A percentile compares a stretch with the other conserved stretches of the same genome.
phyloP scores from a whole-genome alignment of 148 eudicot genomes.

The Silene conica region DNA sequence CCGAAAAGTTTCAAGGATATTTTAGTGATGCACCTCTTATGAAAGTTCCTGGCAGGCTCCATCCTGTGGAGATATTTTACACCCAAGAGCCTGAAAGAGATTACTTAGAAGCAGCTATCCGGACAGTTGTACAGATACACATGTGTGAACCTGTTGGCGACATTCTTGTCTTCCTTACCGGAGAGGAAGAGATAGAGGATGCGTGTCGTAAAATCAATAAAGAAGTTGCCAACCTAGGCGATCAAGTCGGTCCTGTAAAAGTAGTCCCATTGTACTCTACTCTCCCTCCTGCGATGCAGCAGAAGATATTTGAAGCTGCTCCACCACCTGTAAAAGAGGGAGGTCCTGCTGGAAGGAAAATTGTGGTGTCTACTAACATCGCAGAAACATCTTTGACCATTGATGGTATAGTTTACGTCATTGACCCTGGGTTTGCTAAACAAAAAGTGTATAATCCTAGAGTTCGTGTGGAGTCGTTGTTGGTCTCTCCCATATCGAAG shows the following conservation, averaged over 20 bases:
- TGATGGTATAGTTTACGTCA: conserved; percentile 69
- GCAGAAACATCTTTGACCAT: conserved; percentile 74
- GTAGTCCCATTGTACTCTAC: conserved; percentile 62
- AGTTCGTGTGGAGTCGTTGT: conserved; percentile 61
- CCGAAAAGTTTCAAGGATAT: conserved; percentile 86
- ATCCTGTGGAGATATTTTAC: conserved; percentile 85
- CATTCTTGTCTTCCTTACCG: conserved; percentile 67
- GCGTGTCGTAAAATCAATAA: conserved; percentile 49
- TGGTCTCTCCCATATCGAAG: conserved; percentile 68
- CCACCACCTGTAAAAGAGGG: conserved; percentile 61
- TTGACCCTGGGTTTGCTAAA: conserved; percentile 69
- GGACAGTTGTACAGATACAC: conserved; percentile 84
- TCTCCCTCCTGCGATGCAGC: conserved; percentile 75
- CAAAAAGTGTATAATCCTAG: conserved; percentile 69
- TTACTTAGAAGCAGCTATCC: conserved; percentile 85
- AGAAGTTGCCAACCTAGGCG: conserved; percentile 48
- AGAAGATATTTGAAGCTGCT: conserved; percentile 66
- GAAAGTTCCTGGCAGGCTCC: conserved; percentile 93
- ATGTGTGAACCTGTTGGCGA: conserved; percentile 69
- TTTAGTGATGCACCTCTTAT: conserved; percentile 76
- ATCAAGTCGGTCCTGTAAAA: conserved; percentile 52
- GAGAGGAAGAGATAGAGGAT: conserved; percentile 76
- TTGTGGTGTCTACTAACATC: conserved; percentile 68
- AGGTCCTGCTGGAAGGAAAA: conserved; percentile 70
- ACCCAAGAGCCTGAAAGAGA: conserved; percentile 86